phyloP scores from a whole-genome alignment of 2,329 filamentous ascomycete genomes.

The Fusarium concolor region DNA sequence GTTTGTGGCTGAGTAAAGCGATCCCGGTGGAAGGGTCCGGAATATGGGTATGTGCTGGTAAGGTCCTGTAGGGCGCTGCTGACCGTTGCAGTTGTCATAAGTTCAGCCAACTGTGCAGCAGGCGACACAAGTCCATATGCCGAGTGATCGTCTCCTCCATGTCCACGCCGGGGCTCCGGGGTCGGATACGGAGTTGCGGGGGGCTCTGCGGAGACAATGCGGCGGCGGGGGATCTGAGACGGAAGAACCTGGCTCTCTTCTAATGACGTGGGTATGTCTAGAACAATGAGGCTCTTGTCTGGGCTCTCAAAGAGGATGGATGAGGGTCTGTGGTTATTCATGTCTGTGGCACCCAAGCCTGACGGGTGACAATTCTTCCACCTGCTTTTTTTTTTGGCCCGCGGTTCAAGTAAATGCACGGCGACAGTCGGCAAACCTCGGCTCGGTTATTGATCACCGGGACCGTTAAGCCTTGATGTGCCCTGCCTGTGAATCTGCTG shows the following conservation, averaged over 20 bases:
- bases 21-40: constrained; percentile 61
- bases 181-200: constrained; percentile 60
- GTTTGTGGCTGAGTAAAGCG: constrained; percentile 47
- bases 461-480: constrained; percentile 3
- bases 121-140: constrained; percentile 49
- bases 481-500: constrained; percentile 12
- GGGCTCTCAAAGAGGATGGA: constrained; percentile 51
- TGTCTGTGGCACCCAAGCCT: constrained; percentile 4
- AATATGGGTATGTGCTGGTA: constrained; percentile 42
- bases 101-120: constrained; percentile 63
- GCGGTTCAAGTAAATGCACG: constrained; percentile 31
- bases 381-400: constrained; percentile 2
- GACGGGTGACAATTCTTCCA: constrained; percentile 22
- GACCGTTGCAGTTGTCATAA: constrained; percentile 64
- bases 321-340: constrained; percentile 30
- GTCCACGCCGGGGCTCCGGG: constrained; percentile 59
- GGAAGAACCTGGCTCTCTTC: constrained; percentile 70
- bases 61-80: constrained; percentile 57
- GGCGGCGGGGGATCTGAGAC: constrained; percentile 51
- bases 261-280: constrained; percentile 78
- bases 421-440: constrained; percentile 47
- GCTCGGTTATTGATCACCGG: constrained; percentile 46
- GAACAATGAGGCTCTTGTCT: constrained; percentile 62
- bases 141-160: constrained; percentile 43
- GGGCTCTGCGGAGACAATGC: constrained; percentile 60